These are phyloP conservation scores for Hawksworthiomyces lignivorus DNA, from an alignment of 2,329 filamentous ascomycete genomes.

Conservation along the genomic window DNA sequence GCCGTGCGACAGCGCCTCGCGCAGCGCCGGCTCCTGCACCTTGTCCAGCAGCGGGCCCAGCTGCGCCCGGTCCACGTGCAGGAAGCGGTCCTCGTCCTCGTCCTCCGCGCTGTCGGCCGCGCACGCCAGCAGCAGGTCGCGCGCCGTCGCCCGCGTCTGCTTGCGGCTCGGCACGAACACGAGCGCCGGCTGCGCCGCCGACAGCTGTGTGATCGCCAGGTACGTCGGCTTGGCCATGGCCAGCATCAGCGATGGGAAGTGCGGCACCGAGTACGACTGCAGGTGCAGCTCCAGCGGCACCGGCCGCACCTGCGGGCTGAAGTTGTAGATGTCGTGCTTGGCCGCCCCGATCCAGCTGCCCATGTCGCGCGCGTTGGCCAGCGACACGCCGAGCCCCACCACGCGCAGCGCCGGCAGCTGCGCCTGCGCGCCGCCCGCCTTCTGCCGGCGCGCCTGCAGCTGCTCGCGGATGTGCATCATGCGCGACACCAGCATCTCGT, in stretches of 20 bases:
- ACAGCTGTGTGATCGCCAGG: slow-evolving; percentile 78
- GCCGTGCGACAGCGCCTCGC: slow-evolving; percentile 84
- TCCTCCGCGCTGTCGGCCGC: slow-evolving; percentile 79
- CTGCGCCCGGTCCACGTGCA: slow-evolving; percentile 72
- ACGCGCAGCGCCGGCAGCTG: slow-evolving; percentile 78
- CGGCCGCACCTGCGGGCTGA: slow-evolving; percentile 83
- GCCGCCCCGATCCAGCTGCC: slow-evolving; percentile 97
- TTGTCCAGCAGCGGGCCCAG: slow-evolving; percentile 74
- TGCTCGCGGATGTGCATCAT: slow-evolving; percentile 95
- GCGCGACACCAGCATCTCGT: slow-evolving; percentile 93
- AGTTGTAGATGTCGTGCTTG: slow-evolving; percentile 98
- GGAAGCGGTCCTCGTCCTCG: slow-evolving; percentile 87
- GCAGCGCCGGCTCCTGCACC: slow-evolving; percentile 78
- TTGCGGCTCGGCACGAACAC: slow-evolving; percentile 91
- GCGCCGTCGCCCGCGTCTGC: slow-evolving; percentile 78
- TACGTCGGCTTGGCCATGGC: slow-evolving; percentile 97
- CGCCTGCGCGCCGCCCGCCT: slow-evolving; percentile 68
- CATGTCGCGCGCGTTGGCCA: slow-evolving; percentile 87
- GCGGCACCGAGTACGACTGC: slow-evolving; percentile 90
- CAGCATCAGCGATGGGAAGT: slow-evolving; percentile 96
- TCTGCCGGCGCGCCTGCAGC: slow-evolving; percentile 73
- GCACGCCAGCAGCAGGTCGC: slow-evolving; percentile 82
- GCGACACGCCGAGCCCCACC: slow-evolving; percentile 80
- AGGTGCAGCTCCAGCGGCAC: slow-evolving; percentile 89
- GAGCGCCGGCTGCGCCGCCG: slow-evolving; percentile 80